Conservation (phyloP, 331 rosid genomes). For the Pyracantha coccinea region DNA sequence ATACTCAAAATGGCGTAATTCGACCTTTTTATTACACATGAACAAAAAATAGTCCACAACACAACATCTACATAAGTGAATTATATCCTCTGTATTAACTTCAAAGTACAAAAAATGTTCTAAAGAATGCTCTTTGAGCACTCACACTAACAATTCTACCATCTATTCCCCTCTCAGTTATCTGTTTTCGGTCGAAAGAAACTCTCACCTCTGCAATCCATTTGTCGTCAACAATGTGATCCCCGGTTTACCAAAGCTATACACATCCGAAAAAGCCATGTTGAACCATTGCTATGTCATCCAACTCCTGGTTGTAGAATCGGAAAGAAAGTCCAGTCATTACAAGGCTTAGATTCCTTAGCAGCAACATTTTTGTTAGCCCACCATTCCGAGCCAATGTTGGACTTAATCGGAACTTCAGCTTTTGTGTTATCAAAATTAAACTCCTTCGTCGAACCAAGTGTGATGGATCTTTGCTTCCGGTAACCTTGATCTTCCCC, state of each 20-base stretch:
- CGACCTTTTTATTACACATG: slow-evolving; percentile 46
- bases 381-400: slow-evolving; percentile 80
- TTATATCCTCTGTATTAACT: slow-evolving; percentile 48
- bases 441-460: slow-evolving; percentile 73
- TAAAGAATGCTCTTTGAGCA: slow-evolving; percentile 51
- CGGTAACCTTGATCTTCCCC: slow-evolving; percentile 43
- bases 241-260: slow-evolving; percentile 16
- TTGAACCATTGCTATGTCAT: slow-evolving; percentile 26
- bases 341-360: slow-evolving; percentile 65
- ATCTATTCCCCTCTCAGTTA: slow-evolving; percentile 39
- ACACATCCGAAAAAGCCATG: slow-evolving; percentile 32
- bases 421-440: slow-evolving; percentile 75
- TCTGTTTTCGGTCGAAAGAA: slow-evolving; percentile 21
- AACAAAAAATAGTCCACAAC: slow-evolving; percentile 45
- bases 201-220: slow-evolving; percentile 23
- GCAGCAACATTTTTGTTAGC: slow-evolving; percentile 50
- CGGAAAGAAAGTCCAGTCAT: slow-evolving; percentile 91
- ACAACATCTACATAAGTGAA: slow-evolving; percentile 37
- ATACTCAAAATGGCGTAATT: slow-evolving; percentile 9
- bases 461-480: slow-evolving; percentile 57
- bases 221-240: slow-evolving; percentile 21
- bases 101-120: slow-evolving; percentile 30
- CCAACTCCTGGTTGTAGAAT: slow-evolving; percentile 75
- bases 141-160: slow-evolving; percentile 49
- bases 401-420: slow-evolving; percentile 36